Conservation (phyloP, 345 rosid genomes). For the Gossypium raimondii region DNA sequence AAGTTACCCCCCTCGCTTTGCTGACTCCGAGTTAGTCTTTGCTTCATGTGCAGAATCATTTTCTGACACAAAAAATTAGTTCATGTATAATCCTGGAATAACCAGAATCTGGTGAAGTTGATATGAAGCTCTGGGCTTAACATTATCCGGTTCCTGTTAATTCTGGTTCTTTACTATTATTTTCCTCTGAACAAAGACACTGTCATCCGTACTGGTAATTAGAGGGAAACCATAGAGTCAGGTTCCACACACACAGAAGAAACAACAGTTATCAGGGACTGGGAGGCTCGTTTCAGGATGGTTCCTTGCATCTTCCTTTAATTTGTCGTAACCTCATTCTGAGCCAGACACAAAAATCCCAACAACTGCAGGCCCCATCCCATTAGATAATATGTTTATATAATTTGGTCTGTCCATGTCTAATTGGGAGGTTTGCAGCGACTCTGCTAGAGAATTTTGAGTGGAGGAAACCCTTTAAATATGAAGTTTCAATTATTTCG, state of each 20-base stretch:
- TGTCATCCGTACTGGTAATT: not conserved
- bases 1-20: not conserved
- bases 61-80: not conserved
- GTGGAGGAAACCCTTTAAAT: too few relatives aligned
- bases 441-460: too few relatives aligned
- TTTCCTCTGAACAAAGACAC: not conserved
- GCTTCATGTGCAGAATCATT: conserved; percentile 19
- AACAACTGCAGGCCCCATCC: not conserved
- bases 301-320: not conserved
- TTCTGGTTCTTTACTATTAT: not conserved
- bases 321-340: not conserved
- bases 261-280: too few relatives aligned
- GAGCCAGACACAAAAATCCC: not conserved
- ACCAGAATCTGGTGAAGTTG: conserved; percentile 20
- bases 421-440: too few relatives aligned
- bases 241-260: too few relatives aligned
- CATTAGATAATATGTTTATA: too few relatives aligned
- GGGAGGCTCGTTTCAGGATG: too few relatives aligned
- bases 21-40: conserved; percentile 3
- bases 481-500: too few relatives aligned
- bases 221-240: not conserved
- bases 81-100: conserved; percentile 16
- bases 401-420: too few relatives aligned
- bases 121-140: conserved; percentile 14
- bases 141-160: not conserved